Percentiles rank a stretch among this genome's conserved stretches.
These are phyloP conservation scores for Wickerhamiella azymoides DNA, from an alignment of 805 yeast genomes.

Conservation along the genomic window DNA sequence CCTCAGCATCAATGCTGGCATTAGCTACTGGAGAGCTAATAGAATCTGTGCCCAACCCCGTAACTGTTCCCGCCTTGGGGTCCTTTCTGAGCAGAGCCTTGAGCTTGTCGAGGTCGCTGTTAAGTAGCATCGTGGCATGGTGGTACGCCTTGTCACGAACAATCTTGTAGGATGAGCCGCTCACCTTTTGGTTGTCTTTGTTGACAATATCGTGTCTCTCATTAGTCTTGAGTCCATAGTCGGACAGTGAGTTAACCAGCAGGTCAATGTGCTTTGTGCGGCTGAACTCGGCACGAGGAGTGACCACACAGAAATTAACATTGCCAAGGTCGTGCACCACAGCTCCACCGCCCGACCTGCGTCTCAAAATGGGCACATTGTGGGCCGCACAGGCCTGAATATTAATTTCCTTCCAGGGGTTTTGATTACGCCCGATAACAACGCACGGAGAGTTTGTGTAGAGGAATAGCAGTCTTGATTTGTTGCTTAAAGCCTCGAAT, in stretches of 20 bases:
- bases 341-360: slow-evolving; percentile 91
- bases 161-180: slow-evolving; percentile 88
- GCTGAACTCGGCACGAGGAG: slow-evolving; percentile 48
- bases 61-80: slow-evolving; percentile 29
- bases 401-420: slow-evolving; percentile 80
- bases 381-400: slow-evolving; percentile 37
- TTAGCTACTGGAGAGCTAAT: slow-evolving; percentile 73
- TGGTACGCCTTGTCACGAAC: slow-evolving; percentile 75
- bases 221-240: slow-evolving; percentile 36
- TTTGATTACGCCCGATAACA: slow-evolving; percentile 93
- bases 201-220: slow-evolving; percentile 69
- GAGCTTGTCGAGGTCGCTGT: slow-evolving; percentile 47
- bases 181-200: slow-evolving; percentile 39
- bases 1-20: slow-evolving; percentile 32
- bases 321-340: slow-evolving; percentile 92
- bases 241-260: slow-evolving; percentile 31
- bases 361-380: slow-evolving; percentile 53
- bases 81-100: slow-evolving; percentile 41
- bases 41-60: slow-evolving; percentile 49
- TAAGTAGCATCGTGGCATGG: slow-evolving; percentile 88
- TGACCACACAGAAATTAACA: slow-evolving; percentile 70
- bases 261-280: slow-evolving; percentile 38
- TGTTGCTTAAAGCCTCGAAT: slow-evolving; percentile 30
- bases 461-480: slow-evolving; percentile 45
- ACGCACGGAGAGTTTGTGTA: slow-evolving; percentile 74